Percentiles rank a stretch among this genome's conserved stretches.
Evolutionary conservation across 73 alveolate genomes (phyloP).

Genomic region (Blepharisma stoltei): DNA sequence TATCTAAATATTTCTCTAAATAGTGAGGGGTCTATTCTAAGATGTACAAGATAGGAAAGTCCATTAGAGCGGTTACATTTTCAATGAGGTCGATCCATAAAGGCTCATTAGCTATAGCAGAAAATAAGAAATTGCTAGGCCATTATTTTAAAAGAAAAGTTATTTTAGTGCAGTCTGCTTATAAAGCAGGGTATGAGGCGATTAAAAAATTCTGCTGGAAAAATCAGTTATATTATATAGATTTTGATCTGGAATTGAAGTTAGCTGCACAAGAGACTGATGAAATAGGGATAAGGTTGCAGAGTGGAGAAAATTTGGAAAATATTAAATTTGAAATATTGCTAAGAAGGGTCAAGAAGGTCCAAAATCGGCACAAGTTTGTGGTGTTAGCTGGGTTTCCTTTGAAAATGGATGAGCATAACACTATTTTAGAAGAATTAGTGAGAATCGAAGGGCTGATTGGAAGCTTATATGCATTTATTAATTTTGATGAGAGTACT

Average conservation of each 20-base stretch:
- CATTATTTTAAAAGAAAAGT: constrained; percentile 2
- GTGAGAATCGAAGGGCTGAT: background rate
- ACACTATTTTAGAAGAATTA: constrained; percentile 10
- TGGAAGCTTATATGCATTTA: background rate
- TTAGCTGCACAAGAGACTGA: background rate
- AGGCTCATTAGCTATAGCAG: no score
- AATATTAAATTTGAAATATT: no score
- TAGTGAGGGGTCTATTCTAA: no score
- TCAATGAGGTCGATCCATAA: no score
- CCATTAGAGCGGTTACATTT: no score
- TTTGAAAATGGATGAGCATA: background rate
- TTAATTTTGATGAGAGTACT: background rate
- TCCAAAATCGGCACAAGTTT: no score
- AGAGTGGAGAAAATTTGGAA: background rate
- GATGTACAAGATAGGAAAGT: no score
- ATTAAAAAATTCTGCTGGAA: constrained; percentile 4
- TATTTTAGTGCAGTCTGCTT: background rate
- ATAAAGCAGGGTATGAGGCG: background rate
- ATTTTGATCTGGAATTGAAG: background rate
- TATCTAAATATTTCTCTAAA: no score
- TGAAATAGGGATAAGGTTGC: background rate
- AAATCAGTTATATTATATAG: constrained; percentile 5
- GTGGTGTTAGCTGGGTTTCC: no score
- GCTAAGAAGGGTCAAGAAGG: no score
- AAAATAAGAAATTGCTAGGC: background rate